Conservation (phyloP, 2,329 filamentous ascomycete species). For the Arthrobotrys entomopaga region DNA sequence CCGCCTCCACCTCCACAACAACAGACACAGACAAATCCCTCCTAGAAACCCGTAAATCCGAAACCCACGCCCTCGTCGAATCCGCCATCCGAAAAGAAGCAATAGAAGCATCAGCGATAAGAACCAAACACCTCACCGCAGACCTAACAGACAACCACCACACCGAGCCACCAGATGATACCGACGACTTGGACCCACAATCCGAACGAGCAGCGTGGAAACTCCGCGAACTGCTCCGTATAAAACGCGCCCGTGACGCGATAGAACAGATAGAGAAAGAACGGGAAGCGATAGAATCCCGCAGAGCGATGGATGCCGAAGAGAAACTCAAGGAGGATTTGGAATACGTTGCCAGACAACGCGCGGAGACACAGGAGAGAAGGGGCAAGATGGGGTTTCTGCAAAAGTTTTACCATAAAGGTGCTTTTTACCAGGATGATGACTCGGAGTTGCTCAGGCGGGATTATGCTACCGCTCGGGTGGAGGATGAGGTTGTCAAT, state of each 20-base stretch:
- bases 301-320: constrained; percentile 84
- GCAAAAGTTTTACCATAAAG: constrained; percentile 97
- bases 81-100: constrained; percentile 86
- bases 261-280: constrained; percentile 87
- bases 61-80: constrained; percentile 82
- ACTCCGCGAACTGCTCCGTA: constrained; percentile 85
- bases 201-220: constrained; percentile 94
- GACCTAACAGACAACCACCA: constrained; percentile 67
- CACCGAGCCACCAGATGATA: constrained; percentile 82
- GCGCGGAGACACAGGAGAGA: constrained; percentile 77
- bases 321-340: constrained; percentile 88
- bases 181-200: constrained; percentile 84
- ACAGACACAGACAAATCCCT: constrained; percentile 50
- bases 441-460: constrained; percentile 75
- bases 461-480: constrained; percentile 85
- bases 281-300: constrained; percentile 85
- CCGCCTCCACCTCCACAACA: constrained; percentile 16
- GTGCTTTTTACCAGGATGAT: constrained; percentile 86
- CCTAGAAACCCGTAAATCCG: constrained; percentile 71
- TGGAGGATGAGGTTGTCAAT: constrained; percentile 83
- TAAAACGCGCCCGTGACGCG: constrained; percentile 84
- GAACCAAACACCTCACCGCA: constrained; percentile 87
- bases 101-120: constrained; percentile 72
- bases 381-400: constrained; percentile 87
- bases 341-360: constrained; percentile 78